Percentiles rank a stretch among this genome's conserved stretches.
These are phyloP conservation scores for Fusarium mexicanum DNA, from an alignment of 2,329 filamentous ascomycete species.

Conservation along the genomic window DNA sequence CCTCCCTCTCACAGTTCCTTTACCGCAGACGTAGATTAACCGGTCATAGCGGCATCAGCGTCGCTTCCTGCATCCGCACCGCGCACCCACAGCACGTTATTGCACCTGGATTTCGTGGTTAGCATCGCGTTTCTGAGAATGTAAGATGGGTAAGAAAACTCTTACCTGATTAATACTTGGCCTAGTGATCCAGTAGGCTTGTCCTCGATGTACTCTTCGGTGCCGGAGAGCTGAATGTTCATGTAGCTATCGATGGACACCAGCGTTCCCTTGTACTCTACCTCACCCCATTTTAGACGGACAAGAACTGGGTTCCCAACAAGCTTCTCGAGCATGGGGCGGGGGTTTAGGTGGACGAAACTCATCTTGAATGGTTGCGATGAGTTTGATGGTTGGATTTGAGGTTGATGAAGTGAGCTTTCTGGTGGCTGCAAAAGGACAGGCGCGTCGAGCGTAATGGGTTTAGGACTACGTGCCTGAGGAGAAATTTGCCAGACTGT, in stretches of 20 bases:
- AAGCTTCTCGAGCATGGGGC: conserved; percentile 92
- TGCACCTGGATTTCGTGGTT: conserved; percentile 69
- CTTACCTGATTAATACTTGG: conserved; percentile 89
- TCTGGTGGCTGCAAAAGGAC: conserved; percentile 34
- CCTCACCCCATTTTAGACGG: conserved; percentile 97
- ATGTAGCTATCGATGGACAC: conserved; percentile 98
- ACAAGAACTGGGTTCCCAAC: conserved; percentile 92
- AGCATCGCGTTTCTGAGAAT: neutral
- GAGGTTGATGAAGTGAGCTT: conserved; percentile 38
- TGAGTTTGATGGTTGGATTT: conserved; percentile 29
- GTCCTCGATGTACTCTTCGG: conserved; percentile 91
- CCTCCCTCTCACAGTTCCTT: conserved; percentile 13
- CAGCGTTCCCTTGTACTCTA: conserved; percentile 94
- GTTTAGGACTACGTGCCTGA: conserved; percentile 34
- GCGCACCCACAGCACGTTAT: conserved; percentile 96
- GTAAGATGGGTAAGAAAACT: neutral
- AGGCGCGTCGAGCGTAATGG: conserved; percentile 29
- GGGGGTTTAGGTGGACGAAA: conserved; percentile 95
- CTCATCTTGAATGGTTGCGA: conserved; percentile 46
- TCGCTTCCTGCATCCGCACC: conserved; percentile 62
- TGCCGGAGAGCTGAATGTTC: conserved; percentile 93
- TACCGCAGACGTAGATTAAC: conserved; percentile 43
- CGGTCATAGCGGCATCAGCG: conserved; percentile 69
- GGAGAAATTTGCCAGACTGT: conserved; percentile 28
- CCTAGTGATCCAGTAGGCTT: conserved; percentile 87